phyloP scores from a whole-genome alignment of 371 early-diverging fungal species.

The Funneliformis caledonium region DNA sequence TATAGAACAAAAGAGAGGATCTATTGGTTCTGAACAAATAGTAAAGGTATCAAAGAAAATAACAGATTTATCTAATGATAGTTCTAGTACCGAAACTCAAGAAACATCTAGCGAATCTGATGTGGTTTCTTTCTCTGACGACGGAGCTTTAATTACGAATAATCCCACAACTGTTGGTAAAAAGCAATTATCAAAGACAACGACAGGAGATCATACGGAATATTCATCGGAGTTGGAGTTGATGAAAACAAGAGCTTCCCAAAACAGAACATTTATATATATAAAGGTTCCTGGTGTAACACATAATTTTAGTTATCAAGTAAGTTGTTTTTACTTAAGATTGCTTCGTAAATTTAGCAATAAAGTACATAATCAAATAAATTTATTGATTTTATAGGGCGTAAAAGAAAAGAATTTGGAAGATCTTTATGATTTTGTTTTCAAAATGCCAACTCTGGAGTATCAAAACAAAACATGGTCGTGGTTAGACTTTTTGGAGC shows the following conservation, averaged over 20 bases:
- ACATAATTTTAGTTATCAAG: constrained; percentile 73
- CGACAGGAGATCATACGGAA: constrained; percentile 27
- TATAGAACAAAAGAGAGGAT: background rate
- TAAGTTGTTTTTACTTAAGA: constrained; percentile 42
- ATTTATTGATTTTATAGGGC: constrained; percentile 52
- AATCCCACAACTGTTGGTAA: constrained; percentile 25
- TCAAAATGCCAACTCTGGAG: constrained; percentile 74
- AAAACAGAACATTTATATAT: constrained; percentile 74
- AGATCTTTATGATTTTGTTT: constrained; percentile 71
- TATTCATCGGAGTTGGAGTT: constrained; percentile 51
- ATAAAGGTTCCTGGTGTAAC: constrained; percentile 72
- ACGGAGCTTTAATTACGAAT: background rate
- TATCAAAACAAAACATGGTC: constrained; percentile 81
- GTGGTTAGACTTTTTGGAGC: constrained; percentile 67
- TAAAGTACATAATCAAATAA: background rate
- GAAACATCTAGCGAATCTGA: background rate
- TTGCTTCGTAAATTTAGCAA: background rate
- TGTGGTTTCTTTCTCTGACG: background rate
- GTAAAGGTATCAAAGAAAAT: background rate
- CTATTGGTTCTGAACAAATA: background rate
- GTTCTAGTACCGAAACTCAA: background rate
- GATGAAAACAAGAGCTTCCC: constrained; percentile 73
- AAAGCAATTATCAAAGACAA: constrained; percentile 39
- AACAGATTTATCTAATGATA: background rate
- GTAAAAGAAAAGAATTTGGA: constrained; percentile 73